phyloP scores from a whole-genome alignment of 768 basidiomycete species.

The Tephrocybe sp. region DNA sequence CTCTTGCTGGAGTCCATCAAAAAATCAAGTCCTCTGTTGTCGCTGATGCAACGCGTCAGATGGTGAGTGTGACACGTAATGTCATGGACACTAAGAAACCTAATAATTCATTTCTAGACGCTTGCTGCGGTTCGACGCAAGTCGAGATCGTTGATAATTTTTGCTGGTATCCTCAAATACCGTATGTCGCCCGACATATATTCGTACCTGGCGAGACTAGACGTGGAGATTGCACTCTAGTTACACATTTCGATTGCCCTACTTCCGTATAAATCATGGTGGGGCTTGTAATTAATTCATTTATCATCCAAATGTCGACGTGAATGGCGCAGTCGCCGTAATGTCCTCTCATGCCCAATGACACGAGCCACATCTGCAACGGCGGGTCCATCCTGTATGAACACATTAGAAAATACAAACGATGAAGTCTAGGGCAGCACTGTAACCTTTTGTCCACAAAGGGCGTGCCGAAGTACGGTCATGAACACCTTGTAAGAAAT shows the following conservation, averaged over 20 bases:
- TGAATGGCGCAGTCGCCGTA: constrained; percentile 29
- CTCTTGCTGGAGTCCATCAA: constrained; percentile 79
- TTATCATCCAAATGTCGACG: not conserved
- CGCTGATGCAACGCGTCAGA: constrained; percentile 73
- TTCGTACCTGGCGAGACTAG: constrained; percentile 79
- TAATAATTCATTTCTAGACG: constrained; percentile 39
- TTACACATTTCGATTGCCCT: not conserved
- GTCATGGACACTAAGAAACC: constrained; percentile 10
- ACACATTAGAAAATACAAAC: constrained; percentile 2
- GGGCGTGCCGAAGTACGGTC: constrained; percentile 69
- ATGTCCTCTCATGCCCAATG: constrained; percentile 39
- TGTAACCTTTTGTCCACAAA: constrained; percentile 84
- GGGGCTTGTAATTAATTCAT: no score
- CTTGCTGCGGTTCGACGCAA: constrained; percentile 70
- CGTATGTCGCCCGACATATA: constrained; percentile 90
- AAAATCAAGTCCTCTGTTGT: constrained; percentile 67
- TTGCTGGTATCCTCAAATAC: constrained; percentile 85
- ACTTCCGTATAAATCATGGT: no score
- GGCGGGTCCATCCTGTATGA: constrained; percentile 44
- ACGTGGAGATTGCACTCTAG: constrained; percentile 82
- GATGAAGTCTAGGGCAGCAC: not conserved
- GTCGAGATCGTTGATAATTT: constrained; percentile 83
- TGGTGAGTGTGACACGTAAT: constrained; percentile 44
- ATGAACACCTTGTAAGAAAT: constrained; percentile 56
- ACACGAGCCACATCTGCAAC: constrained; percentile 42